Evolutionary conservation across 306 rosid species (phyloP), one percentile per base, ranked within the genome.

Genomic region (Cotoneaster glaucophyllus): DNA sequence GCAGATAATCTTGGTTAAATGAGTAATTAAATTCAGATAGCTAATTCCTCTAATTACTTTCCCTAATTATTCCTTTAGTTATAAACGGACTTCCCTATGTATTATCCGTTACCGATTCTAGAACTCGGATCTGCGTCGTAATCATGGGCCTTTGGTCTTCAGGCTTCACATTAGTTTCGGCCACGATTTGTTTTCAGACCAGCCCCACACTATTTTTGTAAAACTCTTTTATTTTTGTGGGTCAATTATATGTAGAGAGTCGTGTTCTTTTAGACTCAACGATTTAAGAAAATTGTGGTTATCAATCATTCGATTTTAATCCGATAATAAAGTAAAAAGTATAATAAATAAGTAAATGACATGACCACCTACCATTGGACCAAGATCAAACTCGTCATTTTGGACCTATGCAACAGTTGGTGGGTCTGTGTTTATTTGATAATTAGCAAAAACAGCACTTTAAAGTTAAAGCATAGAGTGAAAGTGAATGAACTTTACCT

Each of bases 241-340:
- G 8, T 50, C 1, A 5, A 1, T 50, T 50, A 15, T 7, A 5
- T 5, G 3, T 17, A 4, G 1, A 5, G 21, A 48, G 0, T 50
- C 1, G 0, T 15, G 8, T 15, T 50, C 1, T 5, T 50, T 2
- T 15, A 50, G 4, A 17, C 4, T 18, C 1, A 6, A 17, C 6
- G 1, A 48, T 50, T 7, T 2, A 2, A 50, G 3, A 50, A 50
- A 50, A 5, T 15, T 17, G 0, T 15, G 3, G 9, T 50, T 15
- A 17, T 17, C 0, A 0, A 50, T 5, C 0, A 2, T 15, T 50
- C 54, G 6, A 5, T 50, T 1, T 50, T 2, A 50, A 50, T 50
- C 8, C 1, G 2, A 0, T 8, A 15, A 2, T 50, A 18, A 15
- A 50, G 54, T 0, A 5, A 21, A 48, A 48, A 15, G 3, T 50